Base-by-base conservation (phyloP, 2,329 filamentous ascomycete genomes). In the Ilyonectria destructans region DNA sequence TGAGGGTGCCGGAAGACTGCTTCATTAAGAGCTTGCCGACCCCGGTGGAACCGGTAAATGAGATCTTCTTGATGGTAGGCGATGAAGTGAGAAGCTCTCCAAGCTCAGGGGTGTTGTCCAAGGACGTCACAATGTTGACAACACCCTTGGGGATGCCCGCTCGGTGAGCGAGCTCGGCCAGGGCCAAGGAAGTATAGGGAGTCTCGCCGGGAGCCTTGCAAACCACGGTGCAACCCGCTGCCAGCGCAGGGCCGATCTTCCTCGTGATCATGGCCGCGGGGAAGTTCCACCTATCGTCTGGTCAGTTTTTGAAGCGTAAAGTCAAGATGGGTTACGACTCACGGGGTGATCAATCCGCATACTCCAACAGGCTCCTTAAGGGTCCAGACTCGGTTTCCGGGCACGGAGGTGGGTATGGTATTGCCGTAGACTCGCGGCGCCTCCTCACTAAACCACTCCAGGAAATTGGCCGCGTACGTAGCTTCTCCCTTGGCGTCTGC, bases 171-270 rank as follows among this genome's bases (percentile, higher is more conserved):
- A 98, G 89, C 82, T 97, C 95, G 1, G 94, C 94, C 21, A 98
- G 82, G 1, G 96, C 96, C 43, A 97, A 91, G 0, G 94, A 91
- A 26, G 95, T 97, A 80, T 96, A 96, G 0, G 96, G 96, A 1
- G 96, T 98, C 85, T 98, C 96, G 56, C 92, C 91, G 1, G 96
- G 95, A 17, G 95, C 92, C 82, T 99, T 99, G 76, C 91, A 91
- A 2, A 98, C 95, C 2, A 97, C 93, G 0, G 96, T 97, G 83
- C 96, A 98, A 66, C 96, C 96, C n/a, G 95, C 95, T 19, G 96
- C 96, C 63, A 98, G 86, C 9, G 93, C 93, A 2, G 93, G 90
- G 2, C 88, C 91, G 58, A 91, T 86, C 80, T 93, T 93, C 67
- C 91, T 84, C 7, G 90, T 92, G 71, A 93, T 89, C 92, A 94